A percentile compares a stretch with the other conserved stretches of the same genome.
These are phyloP conservation scores for Calonectria hawksworthii DNA, from an alignment of 2,329 filamentous ascomycete genomes.

Conservation along the genomic window DNA sequence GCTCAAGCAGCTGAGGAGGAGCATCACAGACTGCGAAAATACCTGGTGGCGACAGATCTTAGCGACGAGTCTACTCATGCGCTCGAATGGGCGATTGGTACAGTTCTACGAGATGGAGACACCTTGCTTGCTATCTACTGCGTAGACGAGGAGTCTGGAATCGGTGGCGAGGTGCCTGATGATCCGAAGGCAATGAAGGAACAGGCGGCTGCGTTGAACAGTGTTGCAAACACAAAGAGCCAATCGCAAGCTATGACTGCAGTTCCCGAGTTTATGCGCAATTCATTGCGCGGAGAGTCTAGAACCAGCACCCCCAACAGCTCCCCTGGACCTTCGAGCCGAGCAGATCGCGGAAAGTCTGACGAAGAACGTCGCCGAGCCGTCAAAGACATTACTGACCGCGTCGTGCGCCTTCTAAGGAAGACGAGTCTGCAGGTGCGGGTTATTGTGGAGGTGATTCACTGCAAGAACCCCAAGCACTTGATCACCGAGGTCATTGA, in stretches of 20 bases:
- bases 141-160: conserved; percentile 86
- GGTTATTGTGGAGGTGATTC: conserved; percentile 94
- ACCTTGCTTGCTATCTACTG: conserved; percentile 95
- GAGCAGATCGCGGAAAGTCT: conserved; percentile 68
- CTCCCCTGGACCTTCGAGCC: conserved; percentile 63
- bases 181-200: conserved; percentile 83
- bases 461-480: conserved; percentile 98
- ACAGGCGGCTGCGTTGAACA: conserved; percentile 79
- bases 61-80: conserved; percentile 96
- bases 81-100: conserved; percentile 97
- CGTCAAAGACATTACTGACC: conserved; percentile 86
- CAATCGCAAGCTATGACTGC: conserved; percentile 49
- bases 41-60: conserved; percentile 94
- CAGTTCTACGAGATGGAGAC: conserved; percentile 92
- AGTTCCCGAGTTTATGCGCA: conserved; percentile 51
- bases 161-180: conserved; percentile 73
- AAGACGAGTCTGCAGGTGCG: conserved; percentile 95
- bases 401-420: conserved; percentile 86
- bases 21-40: conserved; percentile 84
- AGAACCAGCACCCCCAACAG: conserved; percentile 52
- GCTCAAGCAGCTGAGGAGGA: conserved; percentile 84
- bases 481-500: conserved; percentile 98
- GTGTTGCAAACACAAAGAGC: conserved; percentile 64
- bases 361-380: conserved; percentile 87
- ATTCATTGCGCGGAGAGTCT: conserved; percentile 48